Base-by-base conservation (phyloP, 306 rosid genomes). In the Lathyrus aphaca region DNA sequence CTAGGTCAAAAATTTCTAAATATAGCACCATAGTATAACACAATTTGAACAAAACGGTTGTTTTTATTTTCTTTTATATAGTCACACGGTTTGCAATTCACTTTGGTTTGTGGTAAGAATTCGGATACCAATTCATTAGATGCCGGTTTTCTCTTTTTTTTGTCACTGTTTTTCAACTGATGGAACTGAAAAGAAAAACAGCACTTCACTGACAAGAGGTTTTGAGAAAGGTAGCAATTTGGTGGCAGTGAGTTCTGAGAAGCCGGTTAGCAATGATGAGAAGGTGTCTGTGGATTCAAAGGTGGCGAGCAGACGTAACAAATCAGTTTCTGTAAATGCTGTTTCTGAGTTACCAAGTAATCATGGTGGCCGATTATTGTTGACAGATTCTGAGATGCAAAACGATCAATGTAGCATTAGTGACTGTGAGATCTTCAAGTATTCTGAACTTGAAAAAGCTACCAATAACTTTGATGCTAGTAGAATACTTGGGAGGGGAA, bases 371-470 rank as follows among this genome's bases (percentile, higher is more conserved):
- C 68, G 19, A 55, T 37, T 73, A 35, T 27, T 39, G 67, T 45
- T 48, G 43, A 44, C 45, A 66, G 79, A 57, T 32, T 19, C 68
- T 27, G 57, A 53, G 79, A 15, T 4, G 29, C 30, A 37, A 55
- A 50, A 42, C 5, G 25, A 60, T 46, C 55, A 37, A 5, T 15
- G 44, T 68, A 27, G 46, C 63, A 48, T 2, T 45, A 44, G 55
- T 70, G 64, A 69, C 48, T n/a, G 54, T 63, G 64, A 70, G 70
- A 45, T 71, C 64, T 72, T 72, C 44, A 12, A 39, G 43, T 76
- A 76, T 73, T 60, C 75, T 37, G 84, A 76, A 54, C 81, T 81
- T 25, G 54, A 72, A 66, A 48, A 51, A 60, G 81, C 85, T 32
- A 76, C 85, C 14, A 15, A 55, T 35, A 68, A 72, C 10, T 81